Evolutionary conservation across 257 asterid genomes (phyloP).

Genomic region (Solanum chaucha): DNA sequence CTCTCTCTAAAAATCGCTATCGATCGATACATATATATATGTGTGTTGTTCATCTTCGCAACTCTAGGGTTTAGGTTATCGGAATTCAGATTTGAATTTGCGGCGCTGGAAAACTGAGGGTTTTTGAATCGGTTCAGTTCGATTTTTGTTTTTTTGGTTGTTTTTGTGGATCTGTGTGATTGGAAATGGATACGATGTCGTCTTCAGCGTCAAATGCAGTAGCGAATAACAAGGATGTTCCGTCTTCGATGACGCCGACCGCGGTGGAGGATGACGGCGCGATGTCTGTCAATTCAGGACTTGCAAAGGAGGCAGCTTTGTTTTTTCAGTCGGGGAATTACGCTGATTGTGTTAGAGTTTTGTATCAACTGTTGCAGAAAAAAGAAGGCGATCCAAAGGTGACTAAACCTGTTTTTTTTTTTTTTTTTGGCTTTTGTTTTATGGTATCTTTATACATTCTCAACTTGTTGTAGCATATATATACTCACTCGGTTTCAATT

Average conservation of each 20-base stretch:
- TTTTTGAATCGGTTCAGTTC: slow-evolving; percentile 13
- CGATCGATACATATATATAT: background rate
- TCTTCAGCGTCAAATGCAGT: slow-evolving; percentile 24
- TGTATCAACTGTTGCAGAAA: slow-evolving; percentile 55
- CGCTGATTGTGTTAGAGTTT: slow-evolving; percentile 46
- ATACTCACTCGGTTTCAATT: background rate
- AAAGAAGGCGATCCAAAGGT: slow-evolving; percentile 84
- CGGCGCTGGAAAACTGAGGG: slow-evolving; percentile 17
- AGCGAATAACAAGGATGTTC: slow-evolving; percentile 14
- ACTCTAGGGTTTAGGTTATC: slow-evolving; percentile 48
- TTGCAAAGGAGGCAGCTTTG: slow-evolving; percentile 77
- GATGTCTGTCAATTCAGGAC: slow-evolving; percentile 47
- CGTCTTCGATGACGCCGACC: slow-evolving; percentile 10
- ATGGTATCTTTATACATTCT: background rate
- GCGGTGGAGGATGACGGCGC: slow-evolving; percentile 46
- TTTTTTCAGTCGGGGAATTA: slow-evolving; percentile 70
- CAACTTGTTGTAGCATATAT: background rate
- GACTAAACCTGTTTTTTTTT: background rate
- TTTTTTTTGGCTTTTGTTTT: too few relatives aligned
- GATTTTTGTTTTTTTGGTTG: background rate
- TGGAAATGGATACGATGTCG: slow-evolving; percentile 51
- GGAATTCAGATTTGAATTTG: slow-evolving; percentile 34
- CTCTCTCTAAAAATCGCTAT: slow-evolving; percentile 21
- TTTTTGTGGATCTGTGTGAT: slow-evolving; percentile 33
- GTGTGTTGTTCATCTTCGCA: background rate